Evolutionary conservation across 352 stramenopile species (phyloP).

Genomic region (Pythium rhizo-oryzae): DNA sequence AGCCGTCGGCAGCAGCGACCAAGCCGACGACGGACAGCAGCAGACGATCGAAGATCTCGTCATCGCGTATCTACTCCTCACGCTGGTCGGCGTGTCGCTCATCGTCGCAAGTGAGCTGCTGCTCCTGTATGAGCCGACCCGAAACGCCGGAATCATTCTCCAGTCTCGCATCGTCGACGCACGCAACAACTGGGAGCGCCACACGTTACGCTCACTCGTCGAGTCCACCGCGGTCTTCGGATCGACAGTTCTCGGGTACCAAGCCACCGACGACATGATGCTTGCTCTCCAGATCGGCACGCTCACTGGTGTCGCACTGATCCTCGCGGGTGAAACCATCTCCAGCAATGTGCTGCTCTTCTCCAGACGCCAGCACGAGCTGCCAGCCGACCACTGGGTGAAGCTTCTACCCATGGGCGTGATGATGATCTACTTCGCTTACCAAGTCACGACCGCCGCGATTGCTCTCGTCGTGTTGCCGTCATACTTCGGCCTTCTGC

Average conservation of each 20-base stretch:
- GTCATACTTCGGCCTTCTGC: slow-evolving; percentile 39
- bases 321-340: slow-evolving; percentile 58
- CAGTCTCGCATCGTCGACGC: slow-evolving; percentile 77
- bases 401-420: slow-evolving; percentile 69
- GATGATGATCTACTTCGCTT: slow-evolving; percentile 65
- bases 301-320: slow-evolving; percentile 55
- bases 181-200: slow-evolving; percentile 64
- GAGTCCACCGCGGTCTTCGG: slow-evolving; percentile 62
- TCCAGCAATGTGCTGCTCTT: slow-evolving; percentile 33
- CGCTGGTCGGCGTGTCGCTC: slow-evolving; percentile 70
- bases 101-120: slow-evolving; percentile 80
- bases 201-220: slow-evolving; percentile 58
- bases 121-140: slow-evolving; percentile 66
- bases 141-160: slow-evolving; percentile 57
- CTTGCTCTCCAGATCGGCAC: slow-evolving; percentile 77
- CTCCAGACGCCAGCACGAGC: slow-evolving; percentile 39
- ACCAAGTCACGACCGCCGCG: slow-evolving; percentile 51
- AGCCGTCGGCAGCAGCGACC: neutral
- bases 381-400: slow-evolving; percentile 75
- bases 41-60: slow-evolving; percentile 62
- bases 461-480: slow-evolving; percentile 46
- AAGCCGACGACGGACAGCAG: slow-evolving; percentile 17
- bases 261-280: slow-evolving; percentile 57
- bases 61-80: slow-evolving; percentile 74
- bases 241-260: slow-evolving; percentile 62